A percentile compares a stretch with the other conserved stretches of the same genome.
Conservation (phyloP, 768 basidiomycete species). For the Boletus vermiculosoides region DNA sequence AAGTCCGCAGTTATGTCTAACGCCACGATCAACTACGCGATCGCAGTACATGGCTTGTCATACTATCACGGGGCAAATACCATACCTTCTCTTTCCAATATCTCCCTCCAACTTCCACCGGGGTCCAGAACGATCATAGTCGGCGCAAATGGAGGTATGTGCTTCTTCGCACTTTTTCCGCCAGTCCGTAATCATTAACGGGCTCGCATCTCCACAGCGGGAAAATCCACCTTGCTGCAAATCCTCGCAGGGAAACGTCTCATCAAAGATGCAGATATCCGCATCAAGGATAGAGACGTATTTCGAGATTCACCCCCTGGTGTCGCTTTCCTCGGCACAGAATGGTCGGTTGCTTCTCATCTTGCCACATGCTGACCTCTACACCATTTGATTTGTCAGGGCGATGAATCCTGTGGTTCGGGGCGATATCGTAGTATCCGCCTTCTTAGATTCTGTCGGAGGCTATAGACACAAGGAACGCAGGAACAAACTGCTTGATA, state of each 20-base stretch:
- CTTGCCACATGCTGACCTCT: not conserved
- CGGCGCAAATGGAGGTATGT: conserved; percentile 90
- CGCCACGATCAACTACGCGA: conserved; percentile 11
- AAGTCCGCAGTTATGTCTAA: not conserved
- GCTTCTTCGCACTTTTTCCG: not conserved
- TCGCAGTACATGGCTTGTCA: conserved; percentile 50
- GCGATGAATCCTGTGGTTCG: conserved; percentile 97
- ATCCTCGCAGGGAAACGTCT: conserved; percentile 91
- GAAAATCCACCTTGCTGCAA: conserved; percentile 95
- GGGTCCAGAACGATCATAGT: conserved; percentile 86
- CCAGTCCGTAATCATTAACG: not conserved
- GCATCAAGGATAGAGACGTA: conserved; percentile 80
- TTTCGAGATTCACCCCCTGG: conserved; percentile 84
- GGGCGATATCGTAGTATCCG: conserved; percentile 87
- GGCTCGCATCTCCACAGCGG: conserved; percentile 46
- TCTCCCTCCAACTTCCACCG: conserved; percentile 62
- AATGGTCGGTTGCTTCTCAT: conserved; percentile 60
- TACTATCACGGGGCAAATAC: conserved; percentile 49
- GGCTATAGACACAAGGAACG: conserved; percentile 92
- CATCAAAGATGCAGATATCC: conserved; percentile 60
- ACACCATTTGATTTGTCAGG: conserved; percentile 44
- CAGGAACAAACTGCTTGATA: conserved; percentile 80
- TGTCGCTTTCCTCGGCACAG: conserved; percentile 88
- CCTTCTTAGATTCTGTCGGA: conserved; percentile 95
- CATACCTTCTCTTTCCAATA: conserved; percentile 57